phyloP scores from a whole-genome alignment of 345 rosid genomes.

The Moricandia moricandioides region DNA sequence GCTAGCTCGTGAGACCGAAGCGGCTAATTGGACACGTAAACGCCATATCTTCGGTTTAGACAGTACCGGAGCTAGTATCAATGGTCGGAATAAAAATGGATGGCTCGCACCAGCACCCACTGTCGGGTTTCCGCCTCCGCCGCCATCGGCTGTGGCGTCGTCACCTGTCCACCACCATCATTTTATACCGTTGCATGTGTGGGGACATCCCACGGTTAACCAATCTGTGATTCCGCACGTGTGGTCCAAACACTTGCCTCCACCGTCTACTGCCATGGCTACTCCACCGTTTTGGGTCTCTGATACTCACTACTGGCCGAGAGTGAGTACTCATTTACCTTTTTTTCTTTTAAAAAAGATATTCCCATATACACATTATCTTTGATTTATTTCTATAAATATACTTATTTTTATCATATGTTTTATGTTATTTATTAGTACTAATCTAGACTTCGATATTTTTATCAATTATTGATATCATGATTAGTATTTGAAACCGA shows the following conservation, averaged over 20 bases:
- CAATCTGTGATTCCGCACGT: constrained; percentile 27
- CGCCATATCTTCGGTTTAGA: constrained; percentile 59
- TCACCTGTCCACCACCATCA: constrained; percentile 35
- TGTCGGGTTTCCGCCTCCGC: constrained; percentile 52
- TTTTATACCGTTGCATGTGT: constrained; percentile 78
- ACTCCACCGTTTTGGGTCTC: constrained; percentile 29
- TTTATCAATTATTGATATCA: too few relatives aligned
- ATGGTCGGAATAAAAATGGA: constrained; percentile 41
- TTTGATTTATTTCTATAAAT: background rate
- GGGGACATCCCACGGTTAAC: constrained; percentile 82
- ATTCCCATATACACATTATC: background rate
- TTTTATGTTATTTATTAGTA: background rate
- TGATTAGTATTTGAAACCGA: too few relatives aligned
- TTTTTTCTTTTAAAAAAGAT: background rate
- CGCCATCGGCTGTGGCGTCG: background rate
- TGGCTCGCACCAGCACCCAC: constrained; percentile 57
- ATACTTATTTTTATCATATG: background rate
- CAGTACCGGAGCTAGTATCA: constrained; percentile 15
- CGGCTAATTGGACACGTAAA: constrained; percentile 72
- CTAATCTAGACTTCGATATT: background rate
- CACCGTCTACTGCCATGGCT: constrained; percentile 41
- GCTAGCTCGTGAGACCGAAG: constrained; percentile 82
- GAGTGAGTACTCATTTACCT: constrained; percentile 16
- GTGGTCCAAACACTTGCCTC: constrained; percentile 61
- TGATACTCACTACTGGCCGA: constrained; percentile 31